Base-by-base conservation (phyloP, 805 yeast genomes). In the Vanderwaltozyma polyspora region DNA sequence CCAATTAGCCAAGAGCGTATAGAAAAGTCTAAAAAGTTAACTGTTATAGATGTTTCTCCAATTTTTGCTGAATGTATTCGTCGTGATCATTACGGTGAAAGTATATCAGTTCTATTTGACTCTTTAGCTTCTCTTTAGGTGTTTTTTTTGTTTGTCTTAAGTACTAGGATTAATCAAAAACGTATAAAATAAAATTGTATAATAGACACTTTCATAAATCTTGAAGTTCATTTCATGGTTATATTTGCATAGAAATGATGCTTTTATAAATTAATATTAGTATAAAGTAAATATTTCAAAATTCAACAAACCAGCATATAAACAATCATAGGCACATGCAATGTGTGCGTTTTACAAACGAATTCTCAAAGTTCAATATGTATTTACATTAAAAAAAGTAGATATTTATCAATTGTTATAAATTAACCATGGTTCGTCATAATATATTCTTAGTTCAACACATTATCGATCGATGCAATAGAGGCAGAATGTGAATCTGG, bases 71-170 rank as follows among this genome's bases (percentile, higher is more conserved):
- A 91, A 66, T 91, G 97, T 62, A 89, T 91, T 41, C 79, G 99
- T 65, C 81, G 99, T 66, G 95, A 91, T 57, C 99, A 91, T 60
- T 87, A 89, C 51, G 99, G 98, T 58, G 97, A 89, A 66, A 80
- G 93, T 49, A 87, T 89, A 42, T 83, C 95, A 27, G 94, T 87
- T 15, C 65, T 87, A 49, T 87, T 89, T 57, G 95, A 87, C 59
- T 85, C 93, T 32, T 68, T 86, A 44, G 81, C 87, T 31, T 72
- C 61, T 27, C 44, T 58, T 33, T 60, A 49, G 40, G 14, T 1
- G 2, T 12, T n/a, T 23, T 10, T 16, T 19, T 4, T 16, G 5
- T 12, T 10, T 28, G 18, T 10, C 23, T 22, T 16, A 16, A 27
- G 16, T 27, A 13, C 17, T 15, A 27, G 4, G 5, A 13, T 15